These are phyloP conservation scores for Tolypocladium sp. DNA, from an alignment of 2,329 filamentous ascomycete species.

Conservation along the genomic window DNA sequence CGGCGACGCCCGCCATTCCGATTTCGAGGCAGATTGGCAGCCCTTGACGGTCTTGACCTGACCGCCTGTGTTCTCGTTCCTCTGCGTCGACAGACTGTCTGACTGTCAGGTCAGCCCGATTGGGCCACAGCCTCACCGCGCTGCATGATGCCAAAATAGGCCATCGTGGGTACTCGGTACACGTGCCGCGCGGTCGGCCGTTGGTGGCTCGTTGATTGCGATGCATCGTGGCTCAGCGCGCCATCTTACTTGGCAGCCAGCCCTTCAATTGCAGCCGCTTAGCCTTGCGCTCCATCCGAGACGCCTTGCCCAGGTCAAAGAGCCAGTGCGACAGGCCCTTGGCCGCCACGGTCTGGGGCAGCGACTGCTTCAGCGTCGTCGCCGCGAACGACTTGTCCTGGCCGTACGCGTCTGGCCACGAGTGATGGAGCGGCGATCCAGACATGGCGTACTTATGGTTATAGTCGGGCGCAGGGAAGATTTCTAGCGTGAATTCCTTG, in stretches of 20 bases:
- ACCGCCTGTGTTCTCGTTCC: background rate
- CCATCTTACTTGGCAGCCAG: conserved; percentile 15
- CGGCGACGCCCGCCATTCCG: background rate
- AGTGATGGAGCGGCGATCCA: conserved; percentile 25
- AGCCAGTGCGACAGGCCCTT: conserved; percentile 36
- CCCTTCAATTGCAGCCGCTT: conserved; percentile 11
- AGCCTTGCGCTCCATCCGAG: conserved; percentile 2
- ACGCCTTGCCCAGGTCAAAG: conserved; percentile 11
- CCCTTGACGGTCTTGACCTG: background rate
- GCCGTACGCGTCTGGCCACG: conserved; percentile 29
- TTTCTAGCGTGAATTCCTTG: conserved; percentile 31
- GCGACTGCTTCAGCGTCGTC: conserved; percentile 24
- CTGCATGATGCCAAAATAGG: background rate
- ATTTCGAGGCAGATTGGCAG: background rate
- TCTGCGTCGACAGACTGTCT: background rate
- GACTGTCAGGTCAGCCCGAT: background rate
- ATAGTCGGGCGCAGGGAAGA: conserved; percentile 29
- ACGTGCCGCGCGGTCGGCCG: background rate
- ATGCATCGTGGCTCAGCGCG: conserved; percentile 1
- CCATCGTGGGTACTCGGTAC: background rate
- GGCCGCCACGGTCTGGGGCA: conserved; percentile 27
- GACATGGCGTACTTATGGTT: conserved; percentile 27
- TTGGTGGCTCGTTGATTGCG: background rate
- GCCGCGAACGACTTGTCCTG: conserved; percentile 24
- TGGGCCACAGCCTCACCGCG: background rate